Percentiles rank a stretch among this genome's conserved stretches.
Evolutionary conservation across 306 rosid species (phyloP).

Genomic region (Boehmeria nivea): DNA sequence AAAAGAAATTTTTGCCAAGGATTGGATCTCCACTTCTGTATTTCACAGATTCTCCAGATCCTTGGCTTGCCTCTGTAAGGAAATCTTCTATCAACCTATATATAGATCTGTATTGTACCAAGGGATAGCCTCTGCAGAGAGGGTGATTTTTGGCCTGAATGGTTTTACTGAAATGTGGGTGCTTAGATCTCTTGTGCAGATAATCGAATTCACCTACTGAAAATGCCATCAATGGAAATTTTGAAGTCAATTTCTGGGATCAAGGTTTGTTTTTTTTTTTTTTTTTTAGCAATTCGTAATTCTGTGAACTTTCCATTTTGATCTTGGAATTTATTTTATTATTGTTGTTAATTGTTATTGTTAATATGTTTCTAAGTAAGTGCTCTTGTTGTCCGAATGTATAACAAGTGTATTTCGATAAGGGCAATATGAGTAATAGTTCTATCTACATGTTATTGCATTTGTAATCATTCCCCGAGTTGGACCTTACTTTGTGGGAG

Average conservation of each 20-base stretch:
- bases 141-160: constrained; percentile 20
- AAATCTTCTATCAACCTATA: constrained; percentile 11
- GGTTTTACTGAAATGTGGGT: constrained; percentile 44
- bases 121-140: constrained; percentile 16
- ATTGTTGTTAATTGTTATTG: too few species aligned
- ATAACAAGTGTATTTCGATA: too few species aligned
- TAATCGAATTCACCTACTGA: constrained; percentile 76
- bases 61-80: constrained; percentile 72
- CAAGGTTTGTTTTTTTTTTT: constrained; percentile 61
- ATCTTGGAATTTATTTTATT: too few species aligned
- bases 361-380: too few species aligned
- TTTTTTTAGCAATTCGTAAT: constrained; percentile 5
- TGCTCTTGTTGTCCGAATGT: too few species aligned
- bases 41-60: constrained; percentile 76
- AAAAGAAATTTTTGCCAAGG: constrained; percentile 69
- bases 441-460: too few species aligned
- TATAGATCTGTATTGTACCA: constrained; percentile 9
- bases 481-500: too few species aligned
- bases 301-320: too few species aligned
- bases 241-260: constrained; percentile 85
- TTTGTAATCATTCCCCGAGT: too few species aligned
- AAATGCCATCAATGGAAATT: constrained; percentile 85
- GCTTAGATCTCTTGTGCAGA: constrained; percentile 88
- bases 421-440: too few species aligned
- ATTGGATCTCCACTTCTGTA: constrained; percentile 87